phyloP scores from a whole-genome alignment of 495 filamentous ascomycete species.

The Daldinia grandis region DNA sequence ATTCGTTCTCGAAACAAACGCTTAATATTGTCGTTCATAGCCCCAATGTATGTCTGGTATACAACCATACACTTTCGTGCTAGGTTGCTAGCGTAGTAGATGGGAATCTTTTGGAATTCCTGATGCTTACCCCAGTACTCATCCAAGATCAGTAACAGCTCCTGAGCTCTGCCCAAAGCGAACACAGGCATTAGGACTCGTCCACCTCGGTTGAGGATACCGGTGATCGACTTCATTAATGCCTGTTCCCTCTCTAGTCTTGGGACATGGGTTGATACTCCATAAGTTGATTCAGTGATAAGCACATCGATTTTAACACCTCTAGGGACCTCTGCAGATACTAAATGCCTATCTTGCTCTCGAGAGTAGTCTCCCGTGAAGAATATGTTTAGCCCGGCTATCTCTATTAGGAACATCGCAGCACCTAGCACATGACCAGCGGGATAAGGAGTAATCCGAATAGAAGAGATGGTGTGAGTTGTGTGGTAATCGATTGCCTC shows the following conservation, averaged over 20 bases:
- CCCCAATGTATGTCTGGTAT: conserved; percentile 95
- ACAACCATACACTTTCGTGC: conserved; percentile 98
- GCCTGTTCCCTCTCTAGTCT: conserved; percentile 88
- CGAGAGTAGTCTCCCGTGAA: conserved; percentile 98
- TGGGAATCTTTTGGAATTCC: conserved; percentile 87
- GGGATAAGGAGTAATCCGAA: conserved; percentile 95
- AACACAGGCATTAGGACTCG: conserved; percentile 96
- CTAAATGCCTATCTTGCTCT: conserved; percentile 92
- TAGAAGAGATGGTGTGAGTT: conserved; percentile 93
- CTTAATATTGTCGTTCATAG: conserved; percentile 99
- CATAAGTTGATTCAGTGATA: conserved; percentile 97
- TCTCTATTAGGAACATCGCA: conserved; percentile 97
- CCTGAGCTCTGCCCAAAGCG: conserved; percentile 90
- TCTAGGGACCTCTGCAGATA: conserved; percentile 86
- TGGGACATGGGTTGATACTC: conserved; percentile 89
- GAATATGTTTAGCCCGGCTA: conserved; percentile 92
- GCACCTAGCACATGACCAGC: conserved; percentile 98
- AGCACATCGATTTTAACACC: conserved; percentile 91
- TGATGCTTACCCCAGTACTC: conserved; percentile 93
- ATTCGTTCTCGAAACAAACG: conserved; percentile 84
- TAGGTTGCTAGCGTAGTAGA: conserved; percentile 95
- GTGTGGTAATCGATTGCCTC: conserved; percentile 99
- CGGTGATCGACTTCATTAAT: conserved; percentile 92
- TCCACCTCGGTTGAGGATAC: conserved; percentile 87
- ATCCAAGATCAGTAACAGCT: conserved; percentile 91